Base-by-base conservation (phyloP, 257 asterid genomes). In the Nicotiana sylvestris region DNA sequence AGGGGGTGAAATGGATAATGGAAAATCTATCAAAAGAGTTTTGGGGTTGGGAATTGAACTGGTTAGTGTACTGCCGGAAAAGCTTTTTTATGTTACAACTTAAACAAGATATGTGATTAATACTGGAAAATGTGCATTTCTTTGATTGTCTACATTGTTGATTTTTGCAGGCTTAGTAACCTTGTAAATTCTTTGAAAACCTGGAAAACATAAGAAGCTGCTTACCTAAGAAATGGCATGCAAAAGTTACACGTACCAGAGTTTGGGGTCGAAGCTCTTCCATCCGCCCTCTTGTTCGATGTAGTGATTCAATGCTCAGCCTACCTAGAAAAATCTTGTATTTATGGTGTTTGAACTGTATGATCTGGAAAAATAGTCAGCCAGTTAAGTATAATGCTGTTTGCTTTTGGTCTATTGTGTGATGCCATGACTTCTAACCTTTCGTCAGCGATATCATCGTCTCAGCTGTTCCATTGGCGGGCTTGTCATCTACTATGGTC, bases 151-250 rank as follows among this genome's bases (percentile, higher is more conserved):
- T 74, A 46, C 17, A 6, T 27, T 74, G 43, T 51, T 74, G 62
- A 49, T 6, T 74, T 43, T 46, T 27, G 62, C 80, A 74, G 80
- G 64, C 64, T 49, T 27, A 74, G 39, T 51, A 27, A 74, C 62
- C 64, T 74, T 74, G 80, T 74, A 74, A 74, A 74, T 74, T 74
- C 80, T 74, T 27, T 74, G 46, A 49, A 74, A 74, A 51, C 46
- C 80, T 51, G 64, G 64, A 27, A 27, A 74, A 49, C 80, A 74
- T 49, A 51, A 49, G 62, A 27, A 74, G 80, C 80, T 27, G 62
- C 43, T 74, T 74, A 25, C 80, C 62, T 74, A 58, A 3, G 11
- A 39, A 74, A 25, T 18, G 64, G 16, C 8, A 8, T 13, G 43
- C 80, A 25, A 74, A 49, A 74, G 39, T 72, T 67, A 67, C 27